Evolutionary conservation across 2,329 filamentous ascomycete genomes (phyloP), one percentile per base, ranked within the genome.

Genomic region (Cadophora sp.): DNA sequence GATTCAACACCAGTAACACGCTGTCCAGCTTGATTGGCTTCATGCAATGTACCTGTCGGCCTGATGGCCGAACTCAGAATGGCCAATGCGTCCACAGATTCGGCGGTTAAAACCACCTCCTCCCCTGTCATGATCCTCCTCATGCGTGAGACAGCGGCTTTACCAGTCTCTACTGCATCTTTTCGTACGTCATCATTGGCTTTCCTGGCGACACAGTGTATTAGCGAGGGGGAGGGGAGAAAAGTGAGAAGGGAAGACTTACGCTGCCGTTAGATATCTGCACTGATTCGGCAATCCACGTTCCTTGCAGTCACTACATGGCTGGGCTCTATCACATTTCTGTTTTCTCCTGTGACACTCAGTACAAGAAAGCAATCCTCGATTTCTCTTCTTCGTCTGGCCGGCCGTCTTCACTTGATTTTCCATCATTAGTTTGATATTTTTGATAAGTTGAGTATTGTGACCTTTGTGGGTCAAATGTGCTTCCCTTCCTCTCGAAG

Each of bases 271-370:
- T 48, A 65, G 16, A 51, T 73, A 74, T 51, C 62, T 67, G 50
- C 72, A 74, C 30, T 66, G 68, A 22, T 69, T n/a, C 13, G 65
- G 58, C 14, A 71, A 45, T 7, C 69, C 63, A 22, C 71, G 68
- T 30, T 67, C 65, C 1, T 58, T 53, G 61, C 73, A 74, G 56
- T 73, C 68, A 47, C 36, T 51, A 50, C 71, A 74, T 24, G 71
- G 73, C 22, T 63, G 45, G 18, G 24, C 48, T 18, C 69, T 59
- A 59, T 71, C 62, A 55, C 73, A 74, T 60, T 70, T 73, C 48
- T 74, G 72, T 50, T 74, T 74, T 24, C 71, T 64, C 24, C 71
- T 65, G 41, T 73, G 69, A 27, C 72, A 74, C 51, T 74, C 72
- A 14, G 64, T 68, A 59, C 71, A 73, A 2, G 70, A 71, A 11